A percentile compares a stretch with the other conserved stretches of the same genome.
phyloP scores from a whole-genome alignment of 805 yeast genomes.

The Candida pini region DNA sequence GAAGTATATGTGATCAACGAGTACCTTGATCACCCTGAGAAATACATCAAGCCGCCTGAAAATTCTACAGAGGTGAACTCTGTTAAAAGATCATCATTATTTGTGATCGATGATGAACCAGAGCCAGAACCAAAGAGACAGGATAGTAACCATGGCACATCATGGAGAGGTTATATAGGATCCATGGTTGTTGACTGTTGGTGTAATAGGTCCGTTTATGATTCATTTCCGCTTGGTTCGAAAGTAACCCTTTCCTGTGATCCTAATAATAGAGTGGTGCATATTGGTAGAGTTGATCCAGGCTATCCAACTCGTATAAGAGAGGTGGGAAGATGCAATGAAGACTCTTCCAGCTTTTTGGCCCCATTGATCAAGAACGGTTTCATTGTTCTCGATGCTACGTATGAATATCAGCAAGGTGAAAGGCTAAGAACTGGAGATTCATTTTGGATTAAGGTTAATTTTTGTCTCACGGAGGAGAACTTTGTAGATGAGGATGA shows the following conservation, averaged over 20 bases:
- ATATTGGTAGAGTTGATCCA: slow-evolving; percentile 16
- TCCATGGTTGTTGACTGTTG: slow-evolving; percentile 56
- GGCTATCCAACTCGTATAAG: slow-evolving; percentile 24
- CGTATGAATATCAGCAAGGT: slow-evolving; percentile 51
- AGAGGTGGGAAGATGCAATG: slow-evolving; percentile 75
- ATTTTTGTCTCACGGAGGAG: slow-evolving; percentile 43
- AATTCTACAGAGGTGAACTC: no score
- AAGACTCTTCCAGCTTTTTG: slow-evolving; percentile 58
- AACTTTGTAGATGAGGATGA: slow-evolving; percentile 19
- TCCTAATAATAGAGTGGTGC: slow-evolving; percentile 19
- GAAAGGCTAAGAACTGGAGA: slow-evolving; percentile 67
- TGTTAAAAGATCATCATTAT: not conserved
- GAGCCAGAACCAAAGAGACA: no score
- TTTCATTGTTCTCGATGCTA: slow-evolving; percentile 49
- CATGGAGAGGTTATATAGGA: slow-evolving; percentile 47
- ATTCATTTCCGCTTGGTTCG: slow-evolving; percentile 41
- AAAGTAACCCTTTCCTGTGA: slow-evolving; percentile 13
- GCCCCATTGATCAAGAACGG: slow-evolving; percentile 58
- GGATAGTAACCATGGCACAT: no score
- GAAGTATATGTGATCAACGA: no score
- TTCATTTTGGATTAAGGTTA: slow-evolving; percentile 61
- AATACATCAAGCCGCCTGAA: slow-evolving; percentile 5
- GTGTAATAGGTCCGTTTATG: slow-evolving; percentile 63
- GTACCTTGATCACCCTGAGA: slow-evolving; percentile 29
- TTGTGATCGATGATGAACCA: not conserved